Base-by-base conservation (phyloP, 1,139 yeast species). In the Debaryomyces fabryi region DNA sequence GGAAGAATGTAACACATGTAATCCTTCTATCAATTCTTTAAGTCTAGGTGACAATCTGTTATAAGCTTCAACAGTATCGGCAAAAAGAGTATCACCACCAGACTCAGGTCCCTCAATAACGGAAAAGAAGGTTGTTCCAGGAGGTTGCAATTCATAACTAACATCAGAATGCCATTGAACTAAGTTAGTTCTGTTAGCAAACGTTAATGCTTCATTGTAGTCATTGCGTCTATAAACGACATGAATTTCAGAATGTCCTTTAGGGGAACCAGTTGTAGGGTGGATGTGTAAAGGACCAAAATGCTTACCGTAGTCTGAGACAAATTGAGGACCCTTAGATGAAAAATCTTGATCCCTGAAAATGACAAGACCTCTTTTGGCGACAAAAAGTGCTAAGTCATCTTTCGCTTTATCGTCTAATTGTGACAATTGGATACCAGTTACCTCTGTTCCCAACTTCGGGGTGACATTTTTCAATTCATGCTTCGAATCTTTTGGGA, bases 261-360 rank as follows among this genome's bases (percentile, higher is more conserved):
- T 68, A 25, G 91, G 91, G 8, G 86, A 79, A 6, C 88, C 87
- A 9, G 88, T 81, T 4, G 88, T 83, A 35, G 90, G 88, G 60
- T 86, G 92, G 44, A 82, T 74, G 65, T 86, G 91, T 48, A 85
- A 72, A n/a, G 81, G 81, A 13, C 90, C 91, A 65, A 79, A 85
- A 64, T 83, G 78, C 45, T 70, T 70, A 33, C 86, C 89, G 59
- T 78, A 78, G 12, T 78, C 72, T 39, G 72, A 76, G 41, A 77
- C 78, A 52, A 74, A 78, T 39, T 68, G 70, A 9, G 85, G 81
- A 35, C 86, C 86, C 51, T 76, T 67, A 35, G 73, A 70, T 38
- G 82, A 79, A 51, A 83, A 76, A 57, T 85, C 82, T 63, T 85
- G 89, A 49, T 81, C 78, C 58, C 86, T 71, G 68, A 85, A 83